phyloP scores from a whole-genome alignment of 768 basidiomycete species.

The Trichaptum fuscoviolaceum region DNA sequence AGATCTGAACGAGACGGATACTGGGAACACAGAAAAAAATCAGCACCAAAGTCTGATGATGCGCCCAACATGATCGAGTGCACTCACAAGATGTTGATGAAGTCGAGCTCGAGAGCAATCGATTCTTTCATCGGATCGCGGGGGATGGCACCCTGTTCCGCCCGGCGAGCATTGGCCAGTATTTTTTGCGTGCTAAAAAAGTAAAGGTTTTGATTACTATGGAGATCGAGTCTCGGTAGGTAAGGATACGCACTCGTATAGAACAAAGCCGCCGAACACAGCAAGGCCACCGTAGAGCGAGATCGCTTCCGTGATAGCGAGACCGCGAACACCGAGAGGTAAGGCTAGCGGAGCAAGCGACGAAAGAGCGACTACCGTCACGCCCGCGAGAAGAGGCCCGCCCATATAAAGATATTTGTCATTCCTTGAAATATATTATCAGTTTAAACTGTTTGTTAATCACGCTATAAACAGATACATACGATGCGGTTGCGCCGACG shows the following conservation, averaged over 20 bases:
- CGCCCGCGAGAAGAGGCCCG: slow-evolving; percentile 82
- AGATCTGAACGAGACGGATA: slow-evolving; percentile 76
- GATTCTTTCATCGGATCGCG: slow-evolving; percentile 77
- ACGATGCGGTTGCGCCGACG: slow-evolving; percentile 84
- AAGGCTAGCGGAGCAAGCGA: slow-evolving; percentile 87
- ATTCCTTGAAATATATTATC: slow-evolving; percentile 33
- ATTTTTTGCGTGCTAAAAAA: slow-evolving; percentile 75
- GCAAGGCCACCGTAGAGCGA: slow-evolving; percentile 86
- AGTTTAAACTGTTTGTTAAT: not conserved
- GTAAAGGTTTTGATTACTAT: not conserved
- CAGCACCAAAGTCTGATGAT: slow-evolving; percentile 7
- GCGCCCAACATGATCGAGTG: not conserved
- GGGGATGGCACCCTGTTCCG: slow-evolving; percentile 58
- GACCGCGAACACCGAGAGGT: slow-evolving; percentile 73
- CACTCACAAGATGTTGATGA: slow-evolving; percentile 84
- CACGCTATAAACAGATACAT: slow-evolving; percentile 15
- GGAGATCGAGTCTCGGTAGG: not conserved
- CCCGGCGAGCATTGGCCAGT: slow-evolving; percentile 66
- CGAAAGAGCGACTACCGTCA: slow-evolving; percentile 82
- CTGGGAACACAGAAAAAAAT: slow-evolving; percentile 30
- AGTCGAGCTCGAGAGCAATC: slow-evolving; percentile 74
- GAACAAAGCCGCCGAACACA: slow-evolving; percentile 80
- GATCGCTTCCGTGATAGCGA: slow-evolving; percentile 72
- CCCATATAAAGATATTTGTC: slow-evolving; percentile 85
- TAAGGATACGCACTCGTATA: slow-evolving; percentile 63